Evolutionary conservation across 2,329 filamentous ascomycete species (phyloP).

Genomic region (Penicillium sp.): DNA sequence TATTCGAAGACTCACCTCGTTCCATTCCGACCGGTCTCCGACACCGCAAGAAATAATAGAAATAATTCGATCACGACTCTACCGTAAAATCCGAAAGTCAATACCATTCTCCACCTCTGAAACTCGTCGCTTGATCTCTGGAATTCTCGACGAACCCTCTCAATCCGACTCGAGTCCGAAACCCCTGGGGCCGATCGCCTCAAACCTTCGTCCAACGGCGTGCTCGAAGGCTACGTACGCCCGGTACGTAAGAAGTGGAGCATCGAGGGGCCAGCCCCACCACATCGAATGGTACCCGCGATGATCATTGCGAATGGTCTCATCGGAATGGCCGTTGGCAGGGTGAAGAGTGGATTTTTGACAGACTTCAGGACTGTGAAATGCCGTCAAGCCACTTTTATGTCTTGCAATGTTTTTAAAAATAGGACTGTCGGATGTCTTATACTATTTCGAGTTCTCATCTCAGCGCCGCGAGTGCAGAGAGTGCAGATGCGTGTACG

Average conservation of each 20-base stretch:
- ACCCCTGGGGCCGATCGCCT: not conserved
- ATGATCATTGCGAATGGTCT: not conserved
- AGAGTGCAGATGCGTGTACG: too few relatives aligned
- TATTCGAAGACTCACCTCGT: not conserved
- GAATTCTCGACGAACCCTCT: not conserved
- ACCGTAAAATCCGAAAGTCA: not conserved
- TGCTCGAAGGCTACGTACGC: slow-evolving; percentile 1
- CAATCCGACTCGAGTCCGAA: not conserved
- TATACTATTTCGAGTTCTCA: not conserved
- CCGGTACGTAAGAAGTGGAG: slow-evolving; percentile 1
- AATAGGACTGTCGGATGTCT: not conserved
- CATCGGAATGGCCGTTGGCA: slow-evolving; percentile 3
- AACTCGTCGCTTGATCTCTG: not conserved
- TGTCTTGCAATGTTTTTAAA: not conserved
- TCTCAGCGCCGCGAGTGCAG: not conserved
- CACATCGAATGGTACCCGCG: not conserved
- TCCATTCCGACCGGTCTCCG: not conserved
- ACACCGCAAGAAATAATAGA: not conserved
- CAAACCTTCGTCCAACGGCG: not conserved
- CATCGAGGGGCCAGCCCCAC: not conserved
- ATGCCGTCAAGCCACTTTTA: not conserved
- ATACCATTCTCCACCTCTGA: not conserved
- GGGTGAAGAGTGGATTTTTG: not conserved
- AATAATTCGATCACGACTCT: not conserved
- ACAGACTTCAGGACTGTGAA: not conserved